Evolutionary conservation across 208 protist genomes (phyloP), one percentile per base, ranked within the genome.

Genomic region (Kentomonas sorsogonicus): DNA sequence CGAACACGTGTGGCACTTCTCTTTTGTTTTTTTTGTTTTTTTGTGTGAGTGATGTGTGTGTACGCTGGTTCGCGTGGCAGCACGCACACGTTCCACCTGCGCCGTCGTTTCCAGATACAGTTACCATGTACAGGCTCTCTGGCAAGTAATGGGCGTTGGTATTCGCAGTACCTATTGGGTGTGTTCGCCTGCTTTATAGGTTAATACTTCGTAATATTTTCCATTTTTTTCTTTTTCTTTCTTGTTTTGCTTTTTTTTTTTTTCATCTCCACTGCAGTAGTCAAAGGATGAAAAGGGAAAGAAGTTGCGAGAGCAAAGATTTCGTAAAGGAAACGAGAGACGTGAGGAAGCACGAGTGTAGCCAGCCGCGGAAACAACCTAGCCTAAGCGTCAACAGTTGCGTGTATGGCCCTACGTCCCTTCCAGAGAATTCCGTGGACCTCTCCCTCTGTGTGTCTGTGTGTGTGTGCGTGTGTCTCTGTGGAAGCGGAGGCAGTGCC

Each of bases 11-110:
- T 41, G 16, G 43, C 43, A 9, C 20, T 47, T 47, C 16, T 20
- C 16, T 47, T 9, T 47, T 47, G 9, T 47, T 47, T 47, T 47
- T 47, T 47, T 47, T 47, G 5, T 47, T 47, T 27, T 47, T 26
- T 20, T 47, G 9, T 47, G 43, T 26, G 5, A 5, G 11, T 36
- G 11, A 36, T 11, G 11, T 15, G 33, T 36, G n/a, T n/a, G n/a
- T n/a, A n/a, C n/a, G n/a, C n/a, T n/a, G n/a, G n/a, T n/a, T n/a
- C n/a, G n/a, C n/a, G n/a, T n/a, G n/a, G n/a, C n/a, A n/a, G n/a
- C n/a, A n/a, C n/a, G n/a, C n/a, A n/a, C n/a, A n/a, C n/a, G n/a
- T n/a, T n/a, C n/a, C n/a, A n/a, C n/a, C n/a, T n/a, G n/a, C n/a
- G n/a, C n/a, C n/a, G n/a, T n/a, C n/a, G n/a, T n/a, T n/a, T n/a